Base-by-base conservation (phyloP, 208 protist species). In the Trypanosoma vivax region DNA sequence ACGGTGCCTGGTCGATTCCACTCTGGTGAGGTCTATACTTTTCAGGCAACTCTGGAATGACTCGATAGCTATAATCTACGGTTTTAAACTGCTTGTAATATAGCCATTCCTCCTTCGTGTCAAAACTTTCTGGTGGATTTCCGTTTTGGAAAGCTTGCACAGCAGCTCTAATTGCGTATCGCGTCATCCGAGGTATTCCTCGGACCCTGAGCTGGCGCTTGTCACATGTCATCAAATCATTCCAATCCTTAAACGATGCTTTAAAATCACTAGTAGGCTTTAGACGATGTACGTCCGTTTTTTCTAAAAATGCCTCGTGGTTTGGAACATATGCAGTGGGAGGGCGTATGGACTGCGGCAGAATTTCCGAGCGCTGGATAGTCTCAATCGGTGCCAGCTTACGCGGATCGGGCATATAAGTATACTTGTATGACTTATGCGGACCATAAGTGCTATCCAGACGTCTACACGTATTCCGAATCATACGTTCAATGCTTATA, bases 61-160 rank as follows among this genome's bases (percentile, higher is more conserved):
- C 71, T 27, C 84, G 73, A 55, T 95, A 89, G 61, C 81, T 92
- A 47, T 75, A 91, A 42, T 94, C 88, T 45, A 83, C 82, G 5
- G 88, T 94, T 64, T 94, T 91, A 51, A 94, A 94, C 34, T 94
- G 88, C 43, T 88, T 91, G 58, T 90, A 94, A 39, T 92, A 94
- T 4, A 94, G 56, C 82, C 88, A 92, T 43, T 94, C 88, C 38
- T 91, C 83, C 50, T 94, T 94, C 1, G 83, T 92, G 50, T 94
- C 88, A 57, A 85, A 94, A 18, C 75, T 76, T 46, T 92, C 80
- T 18, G 88, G 88, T 3, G 81, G 88, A 29, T 79, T 91, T 18
- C 88, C 88, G 50, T 94, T 91, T 39, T 91, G 80, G 56, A 79
- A 94, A 3, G 79, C 80, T 33, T 80, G 52, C 14, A 94, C 88